Evolutionary conservation across 140 eudicot genomes (phyloP).

Genomic region (Erigeron philadelphicus): DNA sequence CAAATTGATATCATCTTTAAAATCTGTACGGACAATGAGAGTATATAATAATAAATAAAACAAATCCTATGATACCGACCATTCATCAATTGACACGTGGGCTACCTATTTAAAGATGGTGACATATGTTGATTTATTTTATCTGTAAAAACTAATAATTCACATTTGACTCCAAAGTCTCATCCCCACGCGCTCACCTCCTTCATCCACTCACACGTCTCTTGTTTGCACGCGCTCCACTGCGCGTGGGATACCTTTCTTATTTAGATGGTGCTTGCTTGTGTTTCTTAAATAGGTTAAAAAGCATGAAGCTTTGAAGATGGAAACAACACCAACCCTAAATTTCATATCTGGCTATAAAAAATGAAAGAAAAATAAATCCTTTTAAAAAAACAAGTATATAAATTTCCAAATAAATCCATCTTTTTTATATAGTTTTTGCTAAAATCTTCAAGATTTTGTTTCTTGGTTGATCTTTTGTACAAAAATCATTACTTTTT

Average conservation of each 20-base stretch:
- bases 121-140: slow-evolving; percentile 38
- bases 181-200: slow-evolving; percentile 22
- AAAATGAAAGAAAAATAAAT: slow-evolving; percentile 24
- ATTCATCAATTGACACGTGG: slow-evolving; percentile 33
- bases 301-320: slow-evolving; percentile 39
- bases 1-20: background rate
- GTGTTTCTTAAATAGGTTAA: slow-evolving; percentile 42
- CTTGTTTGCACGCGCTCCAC: background rate
- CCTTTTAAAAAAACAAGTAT: slow-evolving; percentile 4
- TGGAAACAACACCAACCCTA: slow-evolving; percentile 42
- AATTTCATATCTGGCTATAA: slow-evolving; percentile 37
- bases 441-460: slow-evolving; percentile 6
- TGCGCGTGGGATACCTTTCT: slow-evolving; percentile 19
- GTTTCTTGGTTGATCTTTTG: slow-evolving; percentile 15
- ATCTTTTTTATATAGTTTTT: slow-evolving; percentile 11
- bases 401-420: slow-evolving; percentile 15
- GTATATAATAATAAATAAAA: background rate
- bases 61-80: slow-evolving; percentile 23
- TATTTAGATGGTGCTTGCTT: slow-evolving; percentile 29
- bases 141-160: slow-evolving; percentile 31
- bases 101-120: slow-evolving; percentile 39
- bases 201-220: background rate
- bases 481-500: background rate
- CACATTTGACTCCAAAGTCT: slow-evolving; percentile 15
- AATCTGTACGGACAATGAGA: slow-evolving; percentile 4